Evolutionary conservation across 768 basidiomycete species (phyloP).

Genomic region (Brasilioporus rufonigricans): DNA sequence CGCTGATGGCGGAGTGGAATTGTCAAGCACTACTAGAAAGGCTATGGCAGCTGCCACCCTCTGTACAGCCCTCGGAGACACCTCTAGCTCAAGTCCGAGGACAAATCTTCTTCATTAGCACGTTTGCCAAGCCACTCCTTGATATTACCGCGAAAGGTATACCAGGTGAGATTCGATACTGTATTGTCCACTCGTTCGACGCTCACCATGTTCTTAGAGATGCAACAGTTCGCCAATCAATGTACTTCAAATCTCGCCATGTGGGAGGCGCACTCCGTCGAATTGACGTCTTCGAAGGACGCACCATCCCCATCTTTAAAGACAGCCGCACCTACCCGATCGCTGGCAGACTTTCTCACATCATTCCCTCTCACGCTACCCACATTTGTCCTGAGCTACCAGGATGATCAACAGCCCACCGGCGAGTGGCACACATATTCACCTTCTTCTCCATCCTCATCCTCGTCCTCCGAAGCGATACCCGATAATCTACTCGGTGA

Average conservation of each 20-base stretch:
- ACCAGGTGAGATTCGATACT: conserved; percentile 50
- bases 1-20: conserved; percentile 87
- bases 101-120: conserved; percentile 86
- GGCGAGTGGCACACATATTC: conserved; percentile 28
- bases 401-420: conserved; percentile 24
- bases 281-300: conserved; percentile 32
- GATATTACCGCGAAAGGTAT: conserved; percentile 70
- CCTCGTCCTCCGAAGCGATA: conserved; percentile 28
- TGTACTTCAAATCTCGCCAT: conserved; percentile 66
- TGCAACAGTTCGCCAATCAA: conserved; percentile 62
- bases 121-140: conserved; percentile 82
- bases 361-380: conserved; percentile 61
- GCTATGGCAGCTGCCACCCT: conserved; percentile 65
- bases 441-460: conserved; percentile 31
- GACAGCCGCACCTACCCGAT: conserved; percentile 29
- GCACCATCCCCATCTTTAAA: background rate
- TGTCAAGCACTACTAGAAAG: conserved; percentile 86
- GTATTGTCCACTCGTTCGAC: background rate
- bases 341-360: conserved; percentile 45
- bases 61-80: conserved; percentile 46
- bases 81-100: conserved; percentile 68
- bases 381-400: conserved; percentile 31
- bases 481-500: conserved; percentile 20
- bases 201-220: conserved; percentile 44
- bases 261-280: conserved; percentile 58